These are phyloP conservation scores for Pyronema domesticum DNA, from an alignment of 495 filamentous ascomycete species.

Conservation along the genomic window DNA sequence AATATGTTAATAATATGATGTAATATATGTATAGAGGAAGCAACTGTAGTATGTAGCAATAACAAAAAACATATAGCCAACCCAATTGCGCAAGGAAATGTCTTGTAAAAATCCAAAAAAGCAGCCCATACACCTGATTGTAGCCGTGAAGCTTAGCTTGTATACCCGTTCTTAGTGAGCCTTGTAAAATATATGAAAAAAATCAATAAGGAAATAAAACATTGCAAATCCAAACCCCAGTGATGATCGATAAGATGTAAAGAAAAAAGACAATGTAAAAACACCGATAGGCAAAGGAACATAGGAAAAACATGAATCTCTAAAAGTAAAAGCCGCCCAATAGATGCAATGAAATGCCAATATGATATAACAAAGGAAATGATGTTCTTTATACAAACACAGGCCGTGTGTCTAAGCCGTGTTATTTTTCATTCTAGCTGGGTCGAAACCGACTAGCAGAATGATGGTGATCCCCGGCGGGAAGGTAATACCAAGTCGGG, in stretches of 20 bases:
- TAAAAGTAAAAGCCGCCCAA: neutral
- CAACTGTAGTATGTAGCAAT: neutral
- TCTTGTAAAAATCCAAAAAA: neutral
- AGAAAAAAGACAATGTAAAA: neutral
- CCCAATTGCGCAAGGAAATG: neutral
- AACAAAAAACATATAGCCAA: neutral
- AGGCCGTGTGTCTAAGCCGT: neutral
- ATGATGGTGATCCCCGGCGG: constrained; percentile 13
- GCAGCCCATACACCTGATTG: constrained; percentile 4
- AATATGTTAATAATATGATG: neutral
- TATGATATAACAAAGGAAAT: constrained; percentile 1
- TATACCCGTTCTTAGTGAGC: constrained; percentile 3
- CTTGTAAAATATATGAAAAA: neutral
- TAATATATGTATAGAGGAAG: neutral
- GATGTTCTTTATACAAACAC: neutral
- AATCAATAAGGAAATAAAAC: neutral
- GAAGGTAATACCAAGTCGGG: constrained; percentile 21
- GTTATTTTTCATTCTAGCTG: neutral
- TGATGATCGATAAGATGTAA: constrained; percentile 2
- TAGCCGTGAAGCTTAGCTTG: neutral
- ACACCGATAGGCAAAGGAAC: neutral
- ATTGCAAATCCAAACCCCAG: constrained; percentile 2
- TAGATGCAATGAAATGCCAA: neutral
- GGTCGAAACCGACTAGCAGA: constrained; percentile 11
- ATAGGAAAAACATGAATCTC: neutral